phyloP scores from a whole-genome alignment of 345 rosid species.

The Turritis glabra region DNA sequence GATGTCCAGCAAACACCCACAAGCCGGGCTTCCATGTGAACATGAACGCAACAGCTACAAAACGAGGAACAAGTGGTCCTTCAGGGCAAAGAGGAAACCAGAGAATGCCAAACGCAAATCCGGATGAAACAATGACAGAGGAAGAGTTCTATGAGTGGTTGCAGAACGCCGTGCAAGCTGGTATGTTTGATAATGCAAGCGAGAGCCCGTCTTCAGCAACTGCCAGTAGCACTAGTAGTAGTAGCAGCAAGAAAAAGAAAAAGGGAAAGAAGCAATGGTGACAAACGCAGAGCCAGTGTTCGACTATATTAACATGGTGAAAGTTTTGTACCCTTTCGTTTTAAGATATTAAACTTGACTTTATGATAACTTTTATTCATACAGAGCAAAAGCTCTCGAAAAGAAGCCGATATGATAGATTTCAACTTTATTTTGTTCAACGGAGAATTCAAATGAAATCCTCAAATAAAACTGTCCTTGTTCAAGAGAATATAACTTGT shows the following conservation, averaged over 20 bases:
- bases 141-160: constrained; percentile 88
- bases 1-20: constrained; percentile 89
- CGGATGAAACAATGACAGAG: constrained; percentile 88
- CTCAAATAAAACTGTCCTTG: neutral
- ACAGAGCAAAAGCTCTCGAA: constrained; percentile 14
- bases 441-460: neutral
- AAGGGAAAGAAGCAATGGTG: constrained; percentile 86
- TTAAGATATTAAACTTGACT: constrained; percentile 1
- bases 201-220: constrained; percentile 49
- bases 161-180: constrained; percentile 83
- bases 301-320: constrained; percentile 19
- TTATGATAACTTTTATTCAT: constrained; percentile 3
- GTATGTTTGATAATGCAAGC: constrained; percentile 59
- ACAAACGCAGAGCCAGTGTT: neutral
- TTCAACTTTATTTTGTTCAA: neutral
- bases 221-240: constrained; percentile 31
- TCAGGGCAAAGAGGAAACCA: constrained; percentile 62
- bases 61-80: constrained; percentile 57
- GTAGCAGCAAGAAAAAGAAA: constrained; percentile 68
- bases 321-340: constrained; percentile 31
- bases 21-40: constrained; percentile 98
- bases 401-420: constrained; percentile 8
- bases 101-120: constrained; percentile 52
- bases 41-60: constrained; percentile 58
- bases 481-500: neutral